These are phyloP conservation scores for Calocera viscosa DNA, from an alignment of 768 basidiomycete genomes.

Conservation along the genomic window DNA sequence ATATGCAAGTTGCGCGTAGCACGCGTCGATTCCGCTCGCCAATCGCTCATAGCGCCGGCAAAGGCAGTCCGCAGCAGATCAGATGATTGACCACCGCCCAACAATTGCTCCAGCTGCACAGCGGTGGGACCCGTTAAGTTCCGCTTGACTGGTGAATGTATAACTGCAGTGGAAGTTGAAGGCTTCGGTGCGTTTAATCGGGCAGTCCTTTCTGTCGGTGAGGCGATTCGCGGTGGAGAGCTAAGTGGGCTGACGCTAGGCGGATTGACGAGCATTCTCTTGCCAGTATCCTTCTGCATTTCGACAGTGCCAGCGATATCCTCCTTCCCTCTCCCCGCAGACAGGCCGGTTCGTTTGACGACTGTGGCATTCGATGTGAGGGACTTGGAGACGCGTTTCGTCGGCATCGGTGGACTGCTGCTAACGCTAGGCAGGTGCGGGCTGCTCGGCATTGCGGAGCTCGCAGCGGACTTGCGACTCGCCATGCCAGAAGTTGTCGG, in stretches of 20 bases:
- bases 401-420: neutral
- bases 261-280: neutral
- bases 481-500: neutral
- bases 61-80: neutral
- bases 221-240: neutral
- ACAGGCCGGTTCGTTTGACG: neutral
- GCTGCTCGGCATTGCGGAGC: neutral
- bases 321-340: neutral
- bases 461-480: neutral
- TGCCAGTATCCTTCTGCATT: neutral
- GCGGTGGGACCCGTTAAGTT: neutral
- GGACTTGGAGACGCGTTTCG: neutral
- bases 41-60: neutral
- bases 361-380: neutral
- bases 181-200: neutral
- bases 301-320: neutral
- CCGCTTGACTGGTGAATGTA: neutral
- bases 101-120: neutral
- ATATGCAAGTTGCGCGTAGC: neutral
- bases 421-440: neutral
- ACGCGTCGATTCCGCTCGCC: neutral
- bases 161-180: neutral
- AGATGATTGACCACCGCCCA: neutral
- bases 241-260: neutral
- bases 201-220: neutral